These are phyloP conservation scores for Starmerella bombi DNA, from an alignment of 805 yeast genomes.

Conservation along the genomic window DNA sequence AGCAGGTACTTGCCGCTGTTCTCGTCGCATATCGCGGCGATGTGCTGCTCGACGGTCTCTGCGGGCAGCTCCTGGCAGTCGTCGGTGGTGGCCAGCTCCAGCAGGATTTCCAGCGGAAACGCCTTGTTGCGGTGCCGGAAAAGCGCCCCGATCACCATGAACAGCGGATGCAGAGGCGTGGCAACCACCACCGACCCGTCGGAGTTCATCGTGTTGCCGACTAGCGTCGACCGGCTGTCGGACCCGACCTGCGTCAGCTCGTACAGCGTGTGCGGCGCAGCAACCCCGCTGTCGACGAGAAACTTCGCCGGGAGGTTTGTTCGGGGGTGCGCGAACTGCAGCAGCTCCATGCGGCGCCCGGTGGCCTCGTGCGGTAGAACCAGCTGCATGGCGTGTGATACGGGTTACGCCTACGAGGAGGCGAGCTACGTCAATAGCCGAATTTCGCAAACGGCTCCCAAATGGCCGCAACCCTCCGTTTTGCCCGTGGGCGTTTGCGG, in stretches of 20 bases:
- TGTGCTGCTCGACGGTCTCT: constrained; percentile 5
- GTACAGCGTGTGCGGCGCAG: constrained; percentile 13
- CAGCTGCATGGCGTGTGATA: constrained; percentile 4
- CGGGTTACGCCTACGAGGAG: no score
- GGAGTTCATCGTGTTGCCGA: constrained; percentile 10
- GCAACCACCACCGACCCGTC: constrained; percentile 21
- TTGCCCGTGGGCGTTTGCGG: no score
- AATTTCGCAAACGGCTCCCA: no score
- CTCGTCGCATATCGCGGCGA: constrained; percentile 10
- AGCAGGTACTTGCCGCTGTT: constrained; percentile 5
- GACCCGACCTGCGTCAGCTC: constrained; percentile 20
- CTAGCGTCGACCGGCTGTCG: constrained; percentile 10
- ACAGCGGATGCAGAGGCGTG: constrained; percentile 24
- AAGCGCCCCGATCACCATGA: constrained; percentile 21
- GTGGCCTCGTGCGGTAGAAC: constrained; percentile 15
- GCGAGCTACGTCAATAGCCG: background rate
- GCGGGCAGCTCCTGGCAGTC: constrained; percentile 14
- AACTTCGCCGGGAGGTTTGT: constrained; percentile 17
- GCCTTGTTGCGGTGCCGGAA: constrained; percentile 11
- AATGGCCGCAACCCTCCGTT: no score
- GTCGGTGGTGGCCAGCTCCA: constrained; percentile 17
- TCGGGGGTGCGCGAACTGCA: constrained; percentile 20
- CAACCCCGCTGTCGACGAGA: constrained; percentile 7
- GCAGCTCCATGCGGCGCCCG: constrained; percentile 10
- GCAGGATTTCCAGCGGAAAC: constrained; percentile 22